phyloP scores from a whole-genome alignment of 2,329 filamentous ascomycete species.

The Verticillium isaacii region DNA sequence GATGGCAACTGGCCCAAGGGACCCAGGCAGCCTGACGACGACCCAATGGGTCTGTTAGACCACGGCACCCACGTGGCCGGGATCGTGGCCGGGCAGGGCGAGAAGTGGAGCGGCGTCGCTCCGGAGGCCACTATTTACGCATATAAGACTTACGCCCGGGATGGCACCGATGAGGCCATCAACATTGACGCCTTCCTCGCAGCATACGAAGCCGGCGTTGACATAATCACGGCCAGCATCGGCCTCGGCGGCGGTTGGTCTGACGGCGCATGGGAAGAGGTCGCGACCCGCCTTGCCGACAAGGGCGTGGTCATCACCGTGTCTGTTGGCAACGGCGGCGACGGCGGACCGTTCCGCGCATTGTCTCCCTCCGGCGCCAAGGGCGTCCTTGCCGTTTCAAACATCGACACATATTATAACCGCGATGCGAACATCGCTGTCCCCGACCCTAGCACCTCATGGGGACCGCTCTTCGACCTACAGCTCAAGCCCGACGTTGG shows the following conservation, averaged over 20 bases:
- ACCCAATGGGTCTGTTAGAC: constrained; percentile 12
- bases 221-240: constrained; percentile 38
- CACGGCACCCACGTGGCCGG: constrained; percentile 43
- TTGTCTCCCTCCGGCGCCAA: constrained; percentile 32
- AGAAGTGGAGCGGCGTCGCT: constrained; percentile 18
- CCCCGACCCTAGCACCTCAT: constrained; percentile 25
- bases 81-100: constrained; percentile 36
- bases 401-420: constrained; percentile 16
- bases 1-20: constrained; percentile 9
- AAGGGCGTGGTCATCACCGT: constrained; percentile 43
- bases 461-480: constrained; percentile 32
- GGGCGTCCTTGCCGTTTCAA: constrained; percentile 34
- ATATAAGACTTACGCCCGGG: constrained; percentile 13
- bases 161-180: constrained; percentile 6
- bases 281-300: constrained; percentile 10
- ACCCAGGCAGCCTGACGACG: not conserved
- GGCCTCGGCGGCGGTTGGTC: constrained; percentile 13
- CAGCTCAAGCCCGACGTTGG: constrained; percentile 37
- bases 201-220: constrained; percentile 29
- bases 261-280: not conserved
- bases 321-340: constrained; percentile 46
- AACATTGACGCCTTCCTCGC: constrained; percentile 27
- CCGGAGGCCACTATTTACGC: constrained; percentile 18
- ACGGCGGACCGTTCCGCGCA: constrained; percentile 40
- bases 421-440: constrained; percentile 25